A percentile compares a stretch with the other conserved stretches of the same genome.
phyloP scores from a whole-genome alignment of 768 basidiomycete species.

The Mycena vulgaris region DNA sequence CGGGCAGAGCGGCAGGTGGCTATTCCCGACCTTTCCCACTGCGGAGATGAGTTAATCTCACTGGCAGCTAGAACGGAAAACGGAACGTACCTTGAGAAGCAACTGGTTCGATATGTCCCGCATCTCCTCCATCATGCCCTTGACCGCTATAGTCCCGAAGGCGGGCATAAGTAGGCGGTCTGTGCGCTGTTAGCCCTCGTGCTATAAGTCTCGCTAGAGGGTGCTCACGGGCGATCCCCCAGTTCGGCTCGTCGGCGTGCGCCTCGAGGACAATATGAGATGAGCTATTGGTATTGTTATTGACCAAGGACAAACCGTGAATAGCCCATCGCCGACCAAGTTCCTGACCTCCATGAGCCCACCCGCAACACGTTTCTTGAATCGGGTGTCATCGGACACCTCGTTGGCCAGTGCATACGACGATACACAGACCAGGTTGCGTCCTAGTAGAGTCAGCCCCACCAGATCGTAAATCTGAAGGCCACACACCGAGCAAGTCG shows the following conservation, averaged over 20 bases:
- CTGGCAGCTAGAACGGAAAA: neutral
- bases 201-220: neutral
- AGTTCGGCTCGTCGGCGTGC: conserved; percentile 59
- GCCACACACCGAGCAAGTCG: conserved; percentile 50
- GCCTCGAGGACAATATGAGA: conserved; percentile 43
- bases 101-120: conserved; percentile 61
- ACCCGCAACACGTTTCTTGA: conserved; percentile 56
- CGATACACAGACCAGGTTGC: conserved; percentile 47
- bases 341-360: conserved; percentile 53
- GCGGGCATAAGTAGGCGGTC: conserved; percentile 52
- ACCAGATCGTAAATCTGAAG: neutral
- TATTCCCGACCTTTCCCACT: conserved; percentile 57
- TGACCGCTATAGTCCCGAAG: conserved; percentile 59
- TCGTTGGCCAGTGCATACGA: conserved; percentile 58
- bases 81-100: conserved; percentile 48
- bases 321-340: conserved; percentile 58
- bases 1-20: too few relatives aligned
- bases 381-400: conserved; percentile 58
- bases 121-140: conserved; percentile 66
- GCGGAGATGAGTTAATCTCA: neutral
- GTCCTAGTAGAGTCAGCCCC: conserved; percentile 13
- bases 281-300: neutral
- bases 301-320: conserved; percentile 49
- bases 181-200: conserved; percentile 24
- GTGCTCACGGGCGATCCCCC: conserved; percentile 60